phyloP scores from a whole-genome alignment of 176 grass and related monocot genomes.

The Aegilops longissima region DNA sequence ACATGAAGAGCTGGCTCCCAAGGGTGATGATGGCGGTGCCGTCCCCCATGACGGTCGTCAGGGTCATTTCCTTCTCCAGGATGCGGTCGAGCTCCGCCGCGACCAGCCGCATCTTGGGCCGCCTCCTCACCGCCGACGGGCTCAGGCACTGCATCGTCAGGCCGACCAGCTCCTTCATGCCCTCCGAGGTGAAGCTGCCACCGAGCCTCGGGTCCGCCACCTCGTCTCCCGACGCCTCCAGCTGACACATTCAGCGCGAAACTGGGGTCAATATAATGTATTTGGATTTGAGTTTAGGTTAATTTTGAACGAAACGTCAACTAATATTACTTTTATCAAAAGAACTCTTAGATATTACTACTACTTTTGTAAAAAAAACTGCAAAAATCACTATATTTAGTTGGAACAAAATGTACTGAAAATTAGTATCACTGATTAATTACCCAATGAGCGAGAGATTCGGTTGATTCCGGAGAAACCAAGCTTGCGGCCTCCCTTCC shows the following conservation, averaged over 20 bases:
- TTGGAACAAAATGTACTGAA: neutral
- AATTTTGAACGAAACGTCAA: too few species aligned
- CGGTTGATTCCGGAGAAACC: slow-evolving; percentile 40
- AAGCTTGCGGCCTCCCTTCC: slow-evolving; percentile 48
- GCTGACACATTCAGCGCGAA: slow-evolving; percentile 18
- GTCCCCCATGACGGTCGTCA: slow-evolving; percentile 93
- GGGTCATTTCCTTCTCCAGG: slow-evolving; percentile 87
- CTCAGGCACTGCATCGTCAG: slow-evolving; percentile 69
- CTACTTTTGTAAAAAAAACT: too few species aligned
- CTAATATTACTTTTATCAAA: too few species aligned
- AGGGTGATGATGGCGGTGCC: slow-evolving; percentile 93
- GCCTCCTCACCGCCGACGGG: slow-evolving; percentile 46
- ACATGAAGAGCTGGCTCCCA: slow-evolving; percentile 90
- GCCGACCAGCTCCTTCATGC: slow-evolving; percentile 68
- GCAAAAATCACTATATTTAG: too few species aligned
- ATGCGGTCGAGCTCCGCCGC: slow-evolving; percentile 74
- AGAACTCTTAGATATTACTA: too few species aligned
- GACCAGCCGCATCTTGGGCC: slow-evolving; percentile 68
- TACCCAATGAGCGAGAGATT: slow-evolving; percentile 59
- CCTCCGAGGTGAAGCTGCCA: slow-evolving; percentile 80
- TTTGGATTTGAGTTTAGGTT: too few species aligned
- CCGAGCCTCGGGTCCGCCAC: slow-evolving; percentile 58
- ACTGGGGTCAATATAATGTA: neutral
- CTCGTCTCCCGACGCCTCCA: slow-evolving; percentile 59
- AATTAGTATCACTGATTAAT: neutral